Base-by-base conservation (phyloP, 257 asterid genomes). In the Penstemon barbatus region DNA sequence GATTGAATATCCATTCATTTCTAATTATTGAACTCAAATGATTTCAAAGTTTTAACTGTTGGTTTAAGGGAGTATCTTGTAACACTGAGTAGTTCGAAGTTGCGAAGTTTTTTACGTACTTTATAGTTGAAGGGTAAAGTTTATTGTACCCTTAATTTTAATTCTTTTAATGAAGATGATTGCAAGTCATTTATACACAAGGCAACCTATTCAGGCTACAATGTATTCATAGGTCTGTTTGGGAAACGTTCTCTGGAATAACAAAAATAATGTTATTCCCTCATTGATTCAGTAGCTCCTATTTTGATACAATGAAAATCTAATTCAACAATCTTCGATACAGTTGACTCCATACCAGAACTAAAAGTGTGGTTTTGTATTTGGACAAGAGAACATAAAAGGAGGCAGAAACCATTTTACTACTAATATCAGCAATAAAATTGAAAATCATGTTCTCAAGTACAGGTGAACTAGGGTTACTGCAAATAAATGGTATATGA, bases 331-430 rank as follows among this genome's bases (percentile, higher is more conserved):
- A 11, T 9, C 39, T 39, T n/a, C 46, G 5, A 36, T 37, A 5
- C 37, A 38, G 12, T 58, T 39, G 63, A 58, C 19, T 58, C 63
- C 45, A 58, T 33, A 19, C 42, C 51, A 66, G 62, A 51, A 66
- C 6, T 42, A 51, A 15, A 7, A 66, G 11, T 61, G 4, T 0
- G 25, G 7, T 7, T 5, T 57, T 48, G 52, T 38, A 59, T 59
- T 4, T 36, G 18, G 11, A 49, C 1, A 25, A 25, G 33, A 25
- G 33, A 52, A 12, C 37, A 1, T 12, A 59, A 42, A 39, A 59
- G 37, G 8, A 8, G 13, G 15, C 12, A 25, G 13, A 43, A 13
- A 39, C 48, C 49, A 11, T 8, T n/a, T 46, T 8, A 19, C 4
- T 3, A 37, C 33, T 42, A 12, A 4, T 54, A 45, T 41, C 8